phyloP scores from a whole-genome alignment of 140 eudicot genomes.

The Cichorium intybus region DNA sequence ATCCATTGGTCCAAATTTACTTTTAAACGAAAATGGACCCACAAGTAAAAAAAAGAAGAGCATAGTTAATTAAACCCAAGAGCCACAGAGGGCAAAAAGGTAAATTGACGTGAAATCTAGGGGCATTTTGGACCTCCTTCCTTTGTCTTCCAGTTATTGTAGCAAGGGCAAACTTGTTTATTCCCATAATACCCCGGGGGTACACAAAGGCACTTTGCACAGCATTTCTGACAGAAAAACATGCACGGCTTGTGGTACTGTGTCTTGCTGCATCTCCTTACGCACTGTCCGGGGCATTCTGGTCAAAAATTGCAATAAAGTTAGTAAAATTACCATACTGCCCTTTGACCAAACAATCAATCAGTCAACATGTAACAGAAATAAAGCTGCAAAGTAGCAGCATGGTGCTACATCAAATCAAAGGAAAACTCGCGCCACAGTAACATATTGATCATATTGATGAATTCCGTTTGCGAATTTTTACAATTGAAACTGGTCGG shows the following conservation, averaged over 20 bases:
- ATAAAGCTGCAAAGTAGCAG: conserved; percentile 6
- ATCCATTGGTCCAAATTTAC: background rate
- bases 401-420: too few relatives aligned
- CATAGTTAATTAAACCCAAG: background rate
- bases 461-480: background rate
- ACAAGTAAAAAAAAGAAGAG: too few relatives aligned
- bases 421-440: too few relatives aligned
- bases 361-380: conserved; percentile 5
- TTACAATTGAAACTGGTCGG: too few relatives aligned
- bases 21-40: background rate
- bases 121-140: conserved; percentile 93
- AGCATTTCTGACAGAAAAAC: conserved; percentile 87
- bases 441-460: background rate
- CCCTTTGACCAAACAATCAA: conserved; percentile 1
- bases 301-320: conserved; percentile 8
- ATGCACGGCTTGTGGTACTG: conserved; percentile 85
- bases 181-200: conserved; percentile 90
- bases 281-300: conserved; percentile 74
- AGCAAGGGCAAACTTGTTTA: conserved; percentile 85
- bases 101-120: background rate
- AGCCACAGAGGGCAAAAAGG: background rate
- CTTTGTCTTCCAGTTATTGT: conserved; percentile 97
- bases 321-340: background rate
- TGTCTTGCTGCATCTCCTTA: conserved; percentile 68
- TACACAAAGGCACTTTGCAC: conserved; percentile 78